These are phyloP conservation scores for Miamiensis avidus DNA, from an alignment of 169 alveolate genomes.

Conservation along the genomic window DNA sequence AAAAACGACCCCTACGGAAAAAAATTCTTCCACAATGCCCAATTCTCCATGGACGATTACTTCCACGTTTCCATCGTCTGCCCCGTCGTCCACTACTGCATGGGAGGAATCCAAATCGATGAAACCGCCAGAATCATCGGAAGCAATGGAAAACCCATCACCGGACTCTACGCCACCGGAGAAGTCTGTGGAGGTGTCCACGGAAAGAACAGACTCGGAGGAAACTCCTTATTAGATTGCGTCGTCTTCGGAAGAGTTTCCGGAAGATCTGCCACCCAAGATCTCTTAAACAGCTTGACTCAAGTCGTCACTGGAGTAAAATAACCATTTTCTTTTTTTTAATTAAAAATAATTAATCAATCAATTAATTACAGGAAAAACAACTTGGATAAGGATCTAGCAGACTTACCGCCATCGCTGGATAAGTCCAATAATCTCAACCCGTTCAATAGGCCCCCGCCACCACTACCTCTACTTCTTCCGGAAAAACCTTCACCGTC, in stretches of 20 bases:
- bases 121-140: slow-evolving; percentile 54
- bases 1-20: slow-evolving; percentile 43
- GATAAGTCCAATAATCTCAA: background rate
- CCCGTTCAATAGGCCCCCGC: background rate
- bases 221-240: slow-evolving; percentile 70
- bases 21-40: slow-evolving; percentile 50
- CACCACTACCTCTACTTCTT: background rate
- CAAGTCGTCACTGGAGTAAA: background rate
- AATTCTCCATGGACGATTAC: slow-evolving; percentile 43
- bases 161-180: slow-evolving; percentile 66
- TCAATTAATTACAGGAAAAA: background rate
- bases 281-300: background rate
- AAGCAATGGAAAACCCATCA: slow-evolving; percentile 50
- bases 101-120: slow-evolving; percentile 71
- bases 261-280: slow-evolving; percentile 21
- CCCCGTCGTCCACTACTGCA: slow-evolving; percentile 62
- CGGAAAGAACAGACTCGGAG: slow-evolving; percentile 75
- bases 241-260: slow-evolving; percentile 67
- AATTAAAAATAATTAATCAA: background rate
- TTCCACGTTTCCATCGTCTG: slow-evolving; percentile 58
- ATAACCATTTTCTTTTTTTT: background rate
- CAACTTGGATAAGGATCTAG: background rate
- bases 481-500: background rate
- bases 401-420: background rate
- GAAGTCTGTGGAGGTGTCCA: slow-evolving; percentile 74